Percentiles rank a stretch among this genome's conserved stretches.
phyloP scores from a whole-genome alignment of 164 flowering plant genomes.

The Aristolochia fimbriata region DNA sequence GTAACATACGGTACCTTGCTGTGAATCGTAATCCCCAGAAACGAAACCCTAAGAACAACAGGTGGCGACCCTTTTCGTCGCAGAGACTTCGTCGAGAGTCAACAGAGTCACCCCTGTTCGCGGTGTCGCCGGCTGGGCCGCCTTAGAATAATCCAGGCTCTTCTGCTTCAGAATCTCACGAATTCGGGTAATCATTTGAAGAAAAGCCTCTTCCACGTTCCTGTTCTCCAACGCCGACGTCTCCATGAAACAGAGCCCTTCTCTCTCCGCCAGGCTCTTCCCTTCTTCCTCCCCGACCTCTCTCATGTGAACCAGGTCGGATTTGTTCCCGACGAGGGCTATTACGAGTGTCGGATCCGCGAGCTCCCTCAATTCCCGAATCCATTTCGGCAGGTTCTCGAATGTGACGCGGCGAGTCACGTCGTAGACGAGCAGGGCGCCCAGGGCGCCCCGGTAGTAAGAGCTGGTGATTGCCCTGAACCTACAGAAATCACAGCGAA shows the following conservation, averaged over 20 bases:
- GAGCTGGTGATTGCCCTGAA: slow-evolving; percentile 86
- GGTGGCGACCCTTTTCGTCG: slow-evolving; percentile 6
- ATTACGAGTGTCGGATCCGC: slow-evolving; percentile 49
- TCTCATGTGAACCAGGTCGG: slow-evolving; percentile 37
- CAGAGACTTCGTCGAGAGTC: slow-evolving; percentile 12
- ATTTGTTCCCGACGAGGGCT: slow-evolving; percentile 68
- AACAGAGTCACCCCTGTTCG: slow-evolving; percentile 8
- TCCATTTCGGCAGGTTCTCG: slow-evolving; percentile 51
- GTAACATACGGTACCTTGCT: too few relatives aligned
- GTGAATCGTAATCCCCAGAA: too few relatives aligned
- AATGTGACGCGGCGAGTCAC: slow-evolving; percentile 49
- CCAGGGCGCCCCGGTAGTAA: slow-evolving; percentile 74
- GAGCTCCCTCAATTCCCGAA: slow-evolving; percentile 44
- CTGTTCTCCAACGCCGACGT: slow-evolving; percentile 21
- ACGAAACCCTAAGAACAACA: slow-evolving; percentile 2
- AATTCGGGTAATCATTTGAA: slow-evolving; percentile 46
- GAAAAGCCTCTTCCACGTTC: slow-evolving; percentile 66
- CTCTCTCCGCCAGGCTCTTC: slow-evolving; percentile 38
- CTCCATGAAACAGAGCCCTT: slow-evolving; percentile 47
- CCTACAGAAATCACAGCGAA: slow-evolving; percentile 16
- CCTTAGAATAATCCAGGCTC: slow-evolving; percentile 34
- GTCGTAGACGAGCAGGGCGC: slow-evolving; percentile 72
- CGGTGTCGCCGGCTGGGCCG: slow-evolving; percentile 3
- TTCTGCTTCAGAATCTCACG: slow-evolving; percentile 36
- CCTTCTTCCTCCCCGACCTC: slow-evolving; percentile 54